Conservation (phyloP, 2,329 filamentous ascomycete species). For the Akanthomyces muscarius region DNA sequence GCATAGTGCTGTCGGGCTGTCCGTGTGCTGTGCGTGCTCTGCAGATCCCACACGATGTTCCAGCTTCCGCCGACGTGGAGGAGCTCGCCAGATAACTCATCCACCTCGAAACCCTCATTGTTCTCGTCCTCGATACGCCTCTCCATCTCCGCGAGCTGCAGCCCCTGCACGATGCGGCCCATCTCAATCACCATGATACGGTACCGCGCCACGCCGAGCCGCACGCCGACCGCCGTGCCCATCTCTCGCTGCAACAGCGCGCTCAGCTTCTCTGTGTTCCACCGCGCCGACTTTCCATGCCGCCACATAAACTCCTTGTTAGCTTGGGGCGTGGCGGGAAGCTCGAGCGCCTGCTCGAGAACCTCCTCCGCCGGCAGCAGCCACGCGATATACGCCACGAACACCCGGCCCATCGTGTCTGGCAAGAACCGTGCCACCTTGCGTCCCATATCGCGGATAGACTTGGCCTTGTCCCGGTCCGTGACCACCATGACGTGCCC, state of each 20-base stretch:
- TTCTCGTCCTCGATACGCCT: conserved; percentile 5
- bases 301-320: conserved; percentile 5
- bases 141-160: neutral
- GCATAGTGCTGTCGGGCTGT: conserved; percentile 15
- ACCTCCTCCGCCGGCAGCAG: conserved; percentile 1
- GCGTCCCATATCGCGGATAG: conserved; percentile 11
- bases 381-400: conserved; percentile 18
- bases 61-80: neutral
- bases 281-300: neutral
- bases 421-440: conserved; percentile 18
- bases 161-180: neutral
- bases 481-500: conserved; percentile 18
- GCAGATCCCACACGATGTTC: conserved; percentile 19
- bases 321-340: neutral
- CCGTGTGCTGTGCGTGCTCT: conserved; percentile 14
- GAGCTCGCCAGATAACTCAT: conserved; percentile 8
- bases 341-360: neutral
- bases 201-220: conserved; percentile 14
- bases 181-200: conserved; percentile 10
- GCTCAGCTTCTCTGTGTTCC: conserved; percentile 5
- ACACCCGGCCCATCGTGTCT: conserved; percentile 8
- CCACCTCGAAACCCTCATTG: conserved; percentile 10
- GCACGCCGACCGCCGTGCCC: neutral
- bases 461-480: conserved; percentile 19
- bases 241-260: neutral